Base-by-base conservation (phyloP, 164 flowering plant genomes). In the Amborella trichopoda region DNA sequence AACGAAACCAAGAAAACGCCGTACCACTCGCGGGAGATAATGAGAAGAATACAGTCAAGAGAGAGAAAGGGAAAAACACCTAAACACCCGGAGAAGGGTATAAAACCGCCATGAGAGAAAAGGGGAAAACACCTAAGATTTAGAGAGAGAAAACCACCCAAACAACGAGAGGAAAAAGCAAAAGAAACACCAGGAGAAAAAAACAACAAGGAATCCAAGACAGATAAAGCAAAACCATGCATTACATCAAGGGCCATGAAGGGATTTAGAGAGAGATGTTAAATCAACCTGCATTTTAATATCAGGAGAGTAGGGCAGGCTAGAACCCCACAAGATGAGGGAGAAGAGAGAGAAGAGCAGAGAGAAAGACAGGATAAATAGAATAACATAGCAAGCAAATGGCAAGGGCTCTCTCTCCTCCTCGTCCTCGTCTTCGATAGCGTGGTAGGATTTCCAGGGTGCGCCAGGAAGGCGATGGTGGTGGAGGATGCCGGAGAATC, bases 311-410 rank as follows among this genome's bases (percentile, higher is more conserved):
- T 72, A 77, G 13, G 75, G 32, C 50, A 61, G 64, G 56, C 94
- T 79, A 2, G 87, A 78, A 6, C 77, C 99, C 94, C 95, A 93
- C 26, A 93, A 55, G 45, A 84, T 93, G 59, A 93, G 48, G 5
- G 81, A 78, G 57, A 93, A 84, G 17, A 62, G 17, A 9, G 76
- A 24, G 28, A 86, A 86, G 44, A 86, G 60, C 10, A 73, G 52
- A 2, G 62, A 26, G 46, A 88, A 82, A 9, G 67, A 71, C 37
- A 78, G 54, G 26, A 72, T 19, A 26, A 83, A 69, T 43, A 81
- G 71, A 2, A 67, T 3, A 21, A 56, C 59, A 27, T 74, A 77
- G 37, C 72, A n/a, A n/a, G n/a, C n/a, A 70, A 51, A 63, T 68
- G 12, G 46, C 24, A n/a, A 51, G 22, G 22, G 39, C 3, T 33